Base-by-base conservation (phyloP, 2,329 filamentous ascomycete genomes). In the Colletotrichum lupini region DNA sequence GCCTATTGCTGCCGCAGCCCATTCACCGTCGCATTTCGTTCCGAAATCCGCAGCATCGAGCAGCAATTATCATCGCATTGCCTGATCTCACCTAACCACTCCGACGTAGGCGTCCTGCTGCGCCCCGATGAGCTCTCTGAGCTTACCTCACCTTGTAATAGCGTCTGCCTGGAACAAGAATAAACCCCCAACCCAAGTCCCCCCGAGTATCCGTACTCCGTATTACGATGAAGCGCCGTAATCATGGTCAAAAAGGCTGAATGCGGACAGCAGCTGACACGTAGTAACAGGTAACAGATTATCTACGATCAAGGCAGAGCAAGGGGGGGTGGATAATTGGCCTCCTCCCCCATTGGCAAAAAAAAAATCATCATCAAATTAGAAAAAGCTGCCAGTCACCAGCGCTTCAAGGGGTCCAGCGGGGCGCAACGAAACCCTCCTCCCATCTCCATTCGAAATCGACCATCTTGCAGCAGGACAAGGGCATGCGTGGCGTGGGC, bases 331-430 rank as follows among this genome's bases (percentile, higher is more conserved):
- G 16, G 12, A 61, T 24, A 22, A 46, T n/a, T 46, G 42, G 42
- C 42, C 42, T 8, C 42, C 42, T 8, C 42, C 6, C 19, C 42
- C 16, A n/a, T 46, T 46, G 42, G 42, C 37, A 46, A 9, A 19
- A 49, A 26, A 49, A 46, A 19, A 26, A 52, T 62, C 42, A 32
- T 62, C 19, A n/a, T 62, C 42, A 30, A 62, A 62, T 52, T 32
- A 30, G 35, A 26, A 26, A 24, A 46, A 42, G 22, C 32, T 32
- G 22, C 35, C 57, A 14, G 57, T 60, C 57, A 60, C 42, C 57
- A 61, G 59, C 26, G 26, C 37, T 62, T 62, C 59, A 62, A 49
- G 59, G 59, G 59, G 59, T 49, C 35, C 58, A 59, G 56, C 37
- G 37, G 59, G 22, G 59, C 42, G 14, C 37, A 42, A 42, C 37